These are phyloP conservation scores for Aspergillus japonicus DNA, from an alignment of 2,329 filamentous ascomycete species.

Conservation along the genomic window DNA sequence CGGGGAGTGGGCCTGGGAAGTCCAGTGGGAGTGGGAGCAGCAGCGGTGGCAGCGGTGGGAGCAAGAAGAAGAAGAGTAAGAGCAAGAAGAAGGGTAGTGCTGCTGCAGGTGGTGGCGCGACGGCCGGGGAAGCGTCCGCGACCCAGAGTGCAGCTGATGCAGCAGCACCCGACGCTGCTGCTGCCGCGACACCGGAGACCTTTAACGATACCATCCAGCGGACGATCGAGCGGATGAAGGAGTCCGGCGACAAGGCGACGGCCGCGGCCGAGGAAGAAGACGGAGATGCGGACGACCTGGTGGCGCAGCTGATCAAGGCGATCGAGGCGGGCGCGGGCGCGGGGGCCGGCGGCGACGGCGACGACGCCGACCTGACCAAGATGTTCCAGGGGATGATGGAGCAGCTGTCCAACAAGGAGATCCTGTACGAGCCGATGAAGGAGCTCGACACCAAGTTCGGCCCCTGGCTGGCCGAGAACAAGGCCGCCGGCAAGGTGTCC, in stretches of 20 bases:
- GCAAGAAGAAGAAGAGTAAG: slow-evolving; percentile 19
- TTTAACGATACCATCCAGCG: slow-evolving; percentile 92
- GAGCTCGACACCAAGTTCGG: slow-evolving; percentile 92
- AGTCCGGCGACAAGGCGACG: slow-evolving; percentile 80
- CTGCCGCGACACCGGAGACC: slow-evolving; percentile 55
- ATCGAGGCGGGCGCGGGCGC: slow-evolving; percentile 64
- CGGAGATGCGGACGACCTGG: slow-evolving; percentile 68
- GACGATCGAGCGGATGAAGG: slow-evolving; percentile 96
- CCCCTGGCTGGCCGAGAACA: slow-evolving; percentile 79
- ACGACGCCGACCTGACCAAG: slow-evolving; percentile 86
- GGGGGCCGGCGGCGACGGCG: slow-evolving; percentile 55
- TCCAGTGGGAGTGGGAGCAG: slow-evolving; percentile 20
- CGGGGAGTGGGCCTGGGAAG: slow-evolving; percentile 6
- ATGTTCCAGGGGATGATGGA: slow-evolving; percentile 99
- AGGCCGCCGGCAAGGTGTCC: slow-evolving; percentile 56
- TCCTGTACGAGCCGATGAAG: slow-evolving; percentile 98
- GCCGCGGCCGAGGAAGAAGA: slow-evolving; percentile 67
- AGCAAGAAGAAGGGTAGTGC: slow-evolving; percentile 18
- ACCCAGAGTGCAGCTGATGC: not conserved
- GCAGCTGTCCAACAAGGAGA: slow-evolving; percentile 96
- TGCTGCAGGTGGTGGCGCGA: slow-evolving; percentile 17
- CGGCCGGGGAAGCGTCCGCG: slow-evolving; percentile 11
- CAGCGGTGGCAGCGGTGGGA: slow-evolving; percentile 11
- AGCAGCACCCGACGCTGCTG: not conserved
- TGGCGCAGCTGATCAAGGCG: slow-evolving; percentile 90